A percentile compares a stretch with the other conserved stretches of the same genome.
Conservation (phyloP, 371 early-diverging fungal species). For the Mucor mucedo region DNA sequence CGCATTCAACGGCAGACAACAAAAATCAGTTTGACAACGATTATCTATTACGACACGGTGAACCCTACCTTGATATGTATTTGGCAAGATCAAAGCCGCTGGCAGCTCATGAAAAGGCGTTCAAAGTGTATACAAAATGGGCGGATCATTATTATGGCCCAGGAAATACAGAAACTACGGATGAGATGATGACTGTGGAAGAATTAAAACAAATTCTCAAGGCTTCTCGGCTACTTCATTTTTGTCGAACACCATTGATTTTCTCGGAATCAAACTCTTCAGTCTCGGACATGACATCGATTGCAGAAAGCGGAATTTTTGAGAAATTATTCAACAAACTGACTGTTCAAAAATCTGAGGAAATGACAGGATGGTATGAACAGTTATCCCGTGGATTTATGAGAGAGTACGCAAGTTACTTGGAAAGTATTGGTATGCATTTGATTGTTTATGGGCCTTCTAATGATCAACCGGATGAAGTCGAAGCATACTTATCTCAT, state of each 20-base stretch:
- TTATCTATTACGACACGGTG: conserved; percentile 61
- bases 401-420: conserved; percentile 70
- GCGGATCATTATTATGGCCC: conserved; percentile 57
- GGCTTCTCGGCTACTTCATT: conserved; percentile 66
- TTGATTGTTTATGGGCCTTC: conserved; percentile 50
- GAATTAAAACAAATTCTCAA: conserved; percentile 67
- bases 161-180: conserved; percentile 23
- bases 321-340: conserved; percentile 23
- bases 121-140: conserved; percentile 71
- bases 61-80: conserved; percentile 62
- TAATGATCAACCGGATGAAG: conserved; percentile 28
- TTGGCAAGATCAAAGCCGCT: conserved; percentile 57
- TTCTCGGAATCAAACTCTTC: conserved; percentile 47
- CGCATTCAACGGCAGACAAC: conserved; percentile 38
- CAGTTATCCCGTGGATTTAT: conserved; percentile 62
- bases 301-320: neutral
- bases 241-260: conserved; percentile 68
- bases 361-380: conserved; percentile 60
- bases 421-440: conserved; percentile 74
- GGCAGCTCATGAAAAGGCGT: conserved; percentile 69
- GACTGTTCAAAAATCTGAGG: conserved; percentile 17
- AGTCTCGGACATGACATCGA: neutral
- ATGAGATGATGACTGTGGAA: conserved; percentile 58
- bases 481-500: conserved; percentile 35
- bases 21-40: conserved; percentile 49